Evolutionary conservation across 441 rosid genomes (phyloP), one percentile per base, ranked within the genome.

Genomic region (Aquilaria agallochum): DNA sequence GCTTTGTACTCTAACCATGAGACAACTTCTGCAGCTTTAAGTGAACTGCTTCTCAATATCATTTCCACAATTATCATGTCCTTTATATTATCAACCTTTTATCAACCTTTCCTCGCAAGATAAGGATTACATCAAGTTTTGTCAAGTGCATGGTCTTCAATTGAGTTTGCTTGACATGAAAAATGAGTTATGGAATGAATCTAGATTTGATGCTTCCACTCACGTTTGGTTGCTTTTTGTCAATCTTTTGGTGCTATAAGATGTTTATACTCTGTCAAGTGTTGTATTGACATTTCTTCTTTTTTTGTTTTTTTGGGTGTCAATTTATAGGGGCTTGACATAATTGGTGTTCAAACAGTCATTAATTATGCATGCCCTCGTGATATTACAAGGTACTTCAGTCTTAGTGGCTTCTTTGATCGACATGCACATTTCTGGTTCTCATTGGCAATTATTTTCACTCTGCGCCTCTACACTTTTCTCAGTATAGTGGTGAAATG

Each of bases 301-400:
- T 40, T 40, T 2, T 40, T 40, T 40, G 9, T 6, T 40, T 40
- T 40, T 40, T 20, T 20, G 27, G 27, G 27, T 20, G 64, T 55
- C 31, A 30, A 68, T 65, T 68, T 74, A 12, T 58, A 92, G 97
- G 99, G 98, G 62, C 96, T 95, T 71, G 98, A 95, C 72, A 90
- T 95, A 68, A 79, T 92, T 81, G 99, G 99, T 68, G 99, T 95
- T 70, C 86, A 92, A 69, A 90, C 99, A 36, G 97, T 88, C 72
- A 90, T 95, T 68, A 95, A 92, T 69, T 92, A 81, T 77, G 93
- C 98, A 55, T 95, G 99, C 74, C 99, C 99, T 55, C 92, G 95
- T 67, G 99, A 95, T 75, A 83, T 95, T 62, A 90, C 93, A 56
- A 90, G 96, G 99, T 90, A 74, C 31, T 31, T 60, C 31, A 27